These are phyloP conservation scores for Neoscytalidium dimidiatum DNA, from an alignment of 2,329 filamentous ascomycete species.

Conservation along the genomic window DNA sequence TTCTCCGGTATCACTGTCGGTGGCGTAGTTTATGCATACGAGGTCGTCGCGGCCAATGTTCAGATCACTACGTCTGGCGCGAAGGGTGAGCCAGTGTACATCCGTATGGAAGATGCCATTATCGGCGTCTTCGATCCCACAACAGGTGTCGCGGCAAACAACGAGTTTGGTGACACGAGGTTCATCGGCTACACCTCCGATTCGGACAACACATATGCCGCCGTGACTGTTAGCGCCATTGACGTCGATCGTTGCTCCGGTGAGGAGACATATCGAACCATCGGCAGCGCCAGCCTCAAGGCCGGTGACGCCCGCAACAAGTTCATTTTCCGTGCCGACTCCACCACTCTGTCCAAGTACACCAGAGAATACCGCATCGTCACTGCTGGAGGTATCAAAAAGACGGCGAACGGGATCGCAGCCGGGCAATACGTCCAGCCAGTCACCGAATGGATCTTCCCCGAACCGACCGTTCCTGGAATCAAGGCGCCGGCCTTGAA, in stretches of 20 bases:
- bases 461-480: constrained; percentile 45
- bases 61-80: constrained; percentile 39
- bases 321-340: constrained; percentile 38
- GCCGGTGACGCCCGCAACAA: constrained; percentile 41
- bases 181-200: constrained; percentile 45
- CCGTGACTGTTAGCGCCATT: constrained; percentile 41
- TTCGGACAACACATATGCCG: constrained; percentile 27
- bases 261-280: constrained; percentile 36
- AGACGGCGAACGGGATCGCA: constrained; percentile 42
- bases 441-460: constrained; percentile 48
- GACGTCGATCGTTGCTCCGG: constrained; percentile 48
- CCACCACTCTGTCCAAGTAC: constrained; percentile 29
- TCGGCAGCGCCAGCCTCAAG: constrained; percentile 36
- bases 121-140: constrained; percentile 40
- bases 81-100: constrained; percentile 39
- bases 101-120: constrained; percentile 46
- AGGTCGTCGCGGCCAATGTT: constrained; percentile 42
- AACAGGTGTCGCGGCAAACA: constrained; percentile 25
- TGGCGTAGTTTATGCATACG: constrained; percentile 40
- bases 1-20: constrained; percentile 39
- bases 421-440: constrained; percentile 46
- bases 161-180: constrained; percentile 39
- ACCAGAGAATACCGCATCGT: constrained; percentile 46
- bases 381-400: constrained; percentile 34
- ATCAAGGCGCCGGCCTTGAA: constrained; percentile 30